Conservation (phyloP, 495 filamentous ascomycete genomes). For the Aspergillus ellipticus region DNA sequence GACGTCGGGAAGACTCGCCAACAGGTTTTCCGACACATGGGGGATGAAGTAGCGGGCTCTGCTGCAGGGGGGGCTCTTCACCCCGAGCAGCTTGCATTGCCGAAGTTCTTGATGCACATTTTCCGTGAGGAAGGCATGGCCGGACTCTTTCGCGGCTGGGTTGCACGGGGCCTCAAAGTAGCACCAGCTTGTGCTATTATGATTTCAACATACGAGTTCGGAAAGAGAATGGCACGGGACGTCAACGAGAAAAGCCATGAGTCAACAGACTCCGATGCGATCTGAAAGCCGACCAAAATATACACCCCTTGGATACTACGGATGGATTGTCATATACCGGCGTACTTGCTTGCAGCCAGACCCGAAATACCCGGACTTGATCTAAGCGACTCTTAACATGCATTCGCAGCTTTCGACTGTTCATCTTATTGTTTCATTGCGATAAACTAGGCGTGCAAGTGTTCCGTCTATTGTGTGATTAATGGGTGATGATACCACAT, state of each 20-base stretch:
- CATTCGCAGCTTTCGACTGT: constrained; percentile 21
- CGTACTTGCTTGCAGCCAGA: background rate
- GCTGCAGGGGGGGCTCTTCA: constrained; percentile 28
- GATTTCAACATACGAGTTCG: constrained; percentile 96
- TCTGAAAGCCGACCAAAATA: constrained; percentile 2
- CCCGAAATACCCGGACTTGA: background rate
- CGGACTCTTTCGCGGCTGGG: constrained; percentile 87
- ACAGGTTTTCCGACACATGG: constrained; percentile 66
- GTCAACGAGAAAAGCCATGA: constrained; percentile 63
- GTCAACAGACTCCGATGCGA: background rate
- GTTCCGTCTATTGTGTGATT: constrained; percentile 13
- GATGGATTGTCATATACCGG: background rate
- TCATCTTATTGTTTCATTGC: constrained; percentile 27
- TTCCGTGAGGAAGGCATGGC: constrained; percentile 75
- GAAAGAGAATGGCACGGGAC: constrained; percentile 78
- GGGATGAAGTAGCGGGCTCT: constrained; percentile 33
- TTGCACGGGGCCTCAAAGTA: constrained; percentile 86
- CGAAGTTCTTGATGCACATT: constrained; percentile 78
- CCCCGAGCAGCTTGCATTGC: constrained; percentile 72
- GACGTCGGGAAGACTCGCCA: constrained; percentile 96
- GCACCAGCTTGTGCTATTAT: constrained; percentile 98
- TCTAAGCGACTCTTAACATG: background rate
- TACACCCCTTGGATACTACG: constrained; percentile 3
- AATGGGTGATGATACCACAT: constrained; percentile 29
- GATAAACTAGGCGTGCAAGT: constrained; percentile 11